Conservation (phyloP, 257 asterid species). For the Lycium ferocissimum region DNA sequence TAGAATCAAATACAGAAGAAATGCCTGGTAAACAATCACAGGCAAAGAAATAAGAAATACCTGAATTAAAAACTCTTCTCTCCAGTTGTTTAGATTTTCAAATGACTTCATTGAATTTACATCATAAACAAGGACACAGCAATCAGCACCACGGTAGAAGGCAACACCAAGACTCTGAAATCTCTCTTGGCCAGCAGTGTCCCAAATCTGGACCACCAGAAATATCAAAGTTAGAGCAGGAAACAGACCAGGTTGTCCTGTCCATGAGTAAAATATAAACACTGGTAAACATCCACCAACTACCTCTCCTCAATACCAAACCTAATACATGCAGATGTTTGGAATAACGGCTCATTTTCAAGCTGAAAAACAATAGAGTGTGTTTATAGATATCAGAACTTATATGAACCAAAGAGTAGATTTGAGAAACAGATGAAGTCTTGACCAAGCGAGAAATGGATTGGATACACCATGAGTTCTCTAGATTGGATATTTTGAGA, state of each 20-base stretch:
- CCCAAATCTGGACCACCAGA: conserved; percentile 80
- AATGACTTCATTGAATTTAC: conserved; percentile 93
- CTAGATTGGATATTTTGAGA: neutral
- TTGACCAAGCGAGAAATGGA: neutral
- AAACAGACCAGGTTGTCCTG: neutral
- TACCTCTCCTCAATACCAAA: conserved; percentile 11
- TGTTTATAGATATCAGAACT: neutral
- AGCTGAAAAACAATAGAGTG: neutral
- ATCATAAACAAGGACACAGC: conserved; percentile 97
- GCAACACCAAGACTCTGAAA: conserved; percentile 99
- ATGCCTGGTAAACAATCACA: conserved; percentile 56
- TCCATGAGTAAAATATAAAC: neutral
- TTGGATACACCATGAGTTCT: neutral
- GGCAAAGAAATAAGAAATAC: conserved; percentile 41
- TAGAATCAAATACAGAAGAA: neutral
- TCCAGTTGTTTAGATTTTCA: conserved; percentile 93
- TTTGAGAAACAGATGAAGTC: neutral
- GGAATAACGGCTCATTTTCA: neutral
- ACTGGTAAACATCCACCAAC: conserved; percentile 22
- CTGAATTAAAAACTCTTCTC: conserved; percentile 98
- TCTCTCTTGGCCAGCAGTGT: conserved; percentile 99
- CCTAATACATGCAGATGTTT: conserved; percentile 14
- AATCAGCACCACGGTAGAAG: conserved; percentile 99
- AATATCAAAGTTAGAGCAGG: conserved; percentile 28
- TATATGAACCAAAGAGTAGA: neutral